phyloP scores from a whole-genome alignment of 164 flowering plant species.

The Liquidambar formosana region DNA sequence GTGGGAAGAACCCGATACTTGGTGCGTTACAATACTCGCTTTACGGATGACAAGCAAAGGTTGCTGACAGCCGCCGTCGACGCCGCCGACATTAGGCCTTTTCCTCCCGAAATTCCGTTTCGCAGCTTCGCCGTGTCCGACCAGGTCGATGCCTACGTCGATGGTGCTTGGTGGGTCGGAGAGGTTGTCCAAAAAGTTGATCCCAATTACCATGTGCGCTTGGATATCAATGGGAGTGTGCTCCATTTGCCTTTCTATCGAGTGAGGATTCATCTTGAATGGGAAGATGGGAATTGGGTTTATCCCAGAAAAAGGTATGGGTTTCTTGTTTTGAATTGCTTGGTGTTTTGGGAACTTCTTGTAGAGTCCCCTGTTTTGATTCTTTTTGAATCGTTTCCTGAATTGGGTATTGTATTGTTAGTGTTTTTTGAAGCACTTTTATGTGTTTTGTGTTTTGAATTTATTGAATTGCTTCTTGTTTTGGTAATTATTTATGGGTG shows the following conservation, averaged over 20 bases:
- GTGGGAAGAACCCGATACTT: neutral
- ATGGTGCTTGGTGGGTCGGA: conserved; percentile 6
- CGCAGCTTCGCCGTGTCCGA: neutral
- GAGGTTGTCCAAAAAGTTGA: neutral
- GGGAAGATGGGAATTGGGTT: conserved; percentile 8
- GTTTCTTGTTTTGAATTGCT: too few species aligned
- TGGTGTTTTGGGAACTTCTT: too few species aligned
- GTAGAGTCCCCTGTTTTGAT: too few species aligned
- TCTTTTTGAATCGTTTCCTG: too few species aligned
- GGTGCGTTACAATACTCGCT: conserved; percentile 4
- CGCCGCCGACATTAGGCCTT: neutral
- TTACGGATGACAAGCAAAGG: neutral
- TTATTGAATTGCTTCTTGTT: too few species aligned
- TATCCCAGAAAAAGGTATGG: neutral
- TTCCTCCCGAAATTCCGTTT: neutral
- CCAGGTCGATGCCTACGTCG: neutral
- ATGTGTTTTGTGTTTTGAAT: too few species aligned
- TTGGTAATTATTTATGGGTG: too few species aligned
- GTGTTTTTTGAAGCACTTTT: too few species aligned
- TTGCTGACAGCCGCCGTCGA: neutral
- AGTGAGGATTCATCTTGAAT: conserved; percentile 6
- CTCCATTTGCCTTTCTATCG: neutral
- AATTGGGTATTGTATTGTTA: too few species aligned
- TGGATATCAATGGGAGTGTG: neutral
- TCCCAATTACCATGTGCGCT: neutral